A percentile compares a stretch with the other conserved stretches of the same genome.
Conservation (phyloP, 179 eudicot genomes). For the Heliamphora pulchella region DNA sequence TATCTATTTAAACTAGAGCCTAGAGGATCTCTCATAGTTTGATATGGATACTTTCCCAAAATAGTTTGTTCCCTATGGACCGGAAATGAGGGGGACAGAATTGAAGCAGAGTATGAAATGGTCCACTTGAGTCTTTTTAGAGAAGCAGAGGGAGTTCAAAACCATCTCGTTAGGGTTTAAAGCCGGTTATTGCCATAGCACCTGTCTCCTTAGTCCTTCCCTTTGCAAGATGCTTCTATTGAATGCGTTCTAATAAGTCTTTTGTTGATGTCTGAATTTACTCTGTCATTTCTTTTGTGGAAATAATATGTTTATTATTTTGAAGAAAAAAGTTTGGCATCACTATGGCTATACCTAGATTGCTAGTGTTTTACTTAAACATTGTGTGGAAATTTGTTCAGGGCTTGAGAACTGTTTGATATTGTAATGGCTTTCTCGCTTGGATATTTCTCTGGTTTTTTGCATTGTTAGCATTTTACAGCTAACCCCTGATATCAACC, state of each 20-base stretch:
- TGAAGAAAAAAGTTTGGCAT: background rate
- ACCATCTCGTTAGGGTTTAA: background rate
- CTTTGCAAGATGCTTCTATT: background rate
- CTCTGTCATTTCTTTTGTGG: background rate
- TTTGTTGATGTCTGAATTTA: background rate
- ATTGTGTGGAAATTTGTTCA: background rate
- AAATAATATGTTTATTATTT: background rate
- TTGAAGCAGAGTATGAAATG: background rate
- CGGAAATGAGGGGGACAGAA: slow-evolving; percentile 5
- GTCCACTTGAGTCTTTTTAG: background rate
- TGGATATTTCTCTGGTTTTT: too few relatives aligned
- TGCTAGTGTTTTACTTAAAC: background rate
- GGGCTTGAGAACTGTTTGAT: background rate
- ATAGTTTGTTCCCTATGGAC: background rate
- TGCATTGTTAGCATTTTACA: background rate
- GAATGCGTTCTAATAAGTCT: background rate
- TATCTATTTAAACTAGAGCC: background rate
- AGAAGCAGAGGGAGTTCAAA: background rate
- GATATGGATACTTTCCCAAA: background rate
- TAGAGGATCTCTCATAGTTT: background rate
- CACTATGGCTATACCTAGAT: background rate
- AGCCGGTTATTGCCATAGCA: background rate
- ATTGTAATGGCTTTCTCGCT: background rate
- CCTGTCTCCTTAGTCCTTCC: background rate
- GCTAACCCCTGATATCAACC: background rate